Evolutionary conservation across 352 stramenopile genomes (phyloP), one percentile per base, ranked within the genome.

Genomic region (Aphanomyces invadans): DNA sequence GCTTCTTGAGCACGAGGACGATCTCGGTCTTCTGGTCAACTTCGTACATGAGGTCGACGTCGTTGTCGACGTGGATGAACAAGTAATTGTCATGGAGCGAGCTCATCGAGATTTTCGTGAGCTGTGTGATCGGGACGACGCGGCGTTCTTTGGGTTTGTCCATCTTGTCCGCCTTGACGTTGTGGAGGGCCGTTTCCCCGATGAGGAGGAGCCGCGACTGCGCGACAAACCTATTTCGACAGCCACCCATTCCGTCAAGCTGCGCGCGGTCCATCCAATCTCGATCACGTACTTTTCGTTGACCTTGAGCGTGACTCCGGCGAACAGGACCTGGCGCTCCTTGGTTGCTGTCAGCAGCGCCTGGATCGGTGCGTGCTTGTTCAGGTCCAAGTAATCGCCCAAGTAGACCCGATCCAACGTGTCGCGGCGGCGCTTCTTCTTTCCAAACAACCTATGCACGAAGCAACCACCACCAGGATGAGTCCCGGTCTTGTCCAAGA

Each of bases 381-480:
- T 87, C 26, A 87, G 68, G 42, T 81, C 79, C 48, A 93, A 87
- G 74, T 93, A 93, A 65, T 93, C 84, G 28, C 76, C 82, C 68
- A 80, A 69, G 74, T 90, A 93, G 36, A 68, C 52, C 48, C 81
- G 82, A 65, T 93, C 84, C 2, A 93, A 72, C 52, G 84, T 83
- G 73, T 91, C 76, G 62, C 84, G 82, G 55, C 84, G 82, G 61
- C 84, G 84, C 75, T 91, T 91, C 73, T 93, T 93, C 78, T 91
- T 83, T 66, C 82, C 81, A 64, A 64, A 64, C 17, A 64, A 21
- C 23, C 55, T 64, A 38, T 32, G 53, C 21, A 21, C 25, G 3
- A 54, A 12, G 17, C 25, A 9, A 48, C 4, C 21, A n/a, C n/a
- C n/a, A n/a, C n/a, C n/a, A n/a, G n/a, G n/a, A n/a, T n/a, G n/a